A percentile compares a stretch with the other conserved stretches of the same genome.
phyloP scores from a whole-genome alignment of 148 eudicot species.

The Beta vulgaris region DNA sequence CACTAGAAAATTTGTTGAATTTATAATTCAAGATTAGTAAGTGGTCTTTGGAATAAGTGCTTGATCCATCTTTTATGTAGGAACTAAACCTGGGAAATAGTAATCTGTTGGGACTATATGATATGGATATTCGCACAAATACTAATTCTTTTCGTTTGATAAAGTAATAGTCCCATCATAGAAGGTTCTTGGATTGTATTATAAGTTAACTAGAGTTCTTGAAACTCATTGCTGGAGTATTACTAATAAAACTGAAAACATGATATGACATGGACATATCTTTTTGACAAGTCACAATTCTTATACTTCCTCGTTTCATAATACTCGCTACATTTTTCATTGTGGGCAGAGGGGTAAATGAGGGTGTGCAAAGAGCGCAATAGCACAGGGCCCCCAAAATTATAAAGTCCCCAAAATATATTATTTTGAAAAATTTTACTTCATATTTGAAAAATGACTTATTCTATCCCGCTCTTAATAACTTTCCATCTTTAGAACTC shows the following conservation, averaged over 20 bases:
- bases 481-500: too few species aligned
- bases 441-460: too few species aligned
- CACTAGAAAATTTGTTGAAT: background rate
- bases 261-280: background rate
- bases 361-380: too few species aligned
- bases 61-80: background rate
- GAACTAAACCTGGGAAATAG: background rate
- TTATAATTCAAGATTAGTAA: background rate
- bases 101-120: background rate
- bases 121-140: background rate
- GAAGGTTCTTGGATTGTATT: constrained; percentile 1
- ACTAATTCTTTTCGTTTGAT: background rate
- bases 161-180: background rate
- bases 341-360: too few species aligned
- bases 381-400: too few species aligned
- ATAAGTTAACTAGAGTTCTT: background rate
- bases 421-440: too few species aligned
- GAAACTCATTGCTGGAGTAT: background rate
- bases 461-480: too few species aligned
- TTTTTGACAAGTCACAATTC: too few species aligned
- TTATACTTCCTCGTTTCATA: too few species aligned
- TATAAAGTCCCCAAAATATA: too few species aligned
- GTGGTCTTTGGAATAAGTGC: background rate
- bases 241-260: background rate
- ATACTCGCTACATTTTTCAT: too few species aligned